Evolutionary conservation across 306 rosid genomes (phyloP), one percentile per base, ranked within the genome.

Genomic region (Sechiopsis laciniata): DNA sequence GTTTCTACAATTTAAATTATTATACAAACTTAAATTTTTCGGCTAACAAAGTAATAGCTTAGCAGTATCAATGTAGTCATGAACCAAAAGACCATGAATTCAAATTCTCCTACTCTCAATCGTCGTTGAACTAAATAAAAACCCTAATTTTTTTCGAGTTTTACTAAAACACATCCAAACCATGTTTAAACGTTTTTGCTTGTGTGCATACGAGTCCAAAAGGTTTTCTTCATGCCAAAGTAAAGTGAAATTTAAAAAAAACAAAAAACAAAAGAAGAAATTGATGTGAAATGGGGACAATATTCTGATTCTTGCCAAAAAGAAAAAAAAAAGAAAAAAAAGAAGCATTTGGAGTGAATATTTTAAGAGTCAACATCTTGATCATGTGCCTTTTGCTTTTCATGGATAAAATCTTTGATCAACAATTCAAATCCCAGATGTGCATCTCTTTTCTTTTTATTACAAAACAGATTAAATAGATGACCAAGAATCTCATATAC

Each of bases 281-380:
- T 66, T 19, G 56, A 68, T 20, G 37, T 46, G 73, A 67, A 67
- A 21, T 37, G 10, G 37, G 50, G 19, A 67, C 32, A 42, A 45
- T 32, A 46, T 67, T 67, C 73, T 7, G 55, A 67, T 66, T 66
- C 72, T 42, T 64, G 48, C n/a, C 10, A 10, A 32, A 32, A 0
- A 0, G 7, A 32, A 10, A 68, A 21, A 37, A 37, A 37, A 0
- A 0, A 32, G 8, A n/a, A 10, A 29, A 29, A 0, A 0, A 3
- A 62, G 5, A 68, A 21, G 13, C 42, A 48, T 12, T 12, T 68
- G 40, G 73, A 68, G 73, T 68, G 73, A 68, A 68, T 67, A 67
- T 67, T 67, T 20, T 6, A 22, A 13, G 19, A 68, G 73, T 48
- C 73, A 68, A 68, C 57, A 68, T 68, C 57, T 14, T 20, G 48